Evolutionary conservation across 345 rosid species (phyloP).

Genomic region (Populus pruinosa): DNA sequence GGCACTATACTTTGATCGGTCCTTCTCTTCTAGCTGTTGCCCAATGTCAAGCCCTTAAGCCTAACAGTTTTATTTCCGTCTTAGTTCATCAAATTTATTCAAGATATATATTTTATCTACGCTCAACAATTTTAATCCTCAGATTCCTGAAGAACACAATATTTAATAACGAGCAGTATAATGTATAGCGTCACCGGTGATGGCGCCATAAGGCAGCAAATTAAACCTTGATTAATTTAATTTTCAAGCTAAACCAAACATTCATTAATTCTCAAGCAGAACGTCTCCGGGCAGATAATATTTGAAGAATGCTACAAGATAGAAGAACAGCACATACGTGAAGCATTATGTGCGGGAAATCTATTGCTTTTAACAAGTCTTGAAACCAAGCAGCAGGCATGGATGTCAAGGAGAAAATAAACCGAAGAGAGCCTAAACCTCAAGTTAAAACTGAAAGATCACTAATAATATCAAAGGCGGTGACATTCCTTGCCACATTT

Average conservation of each 20-base stretch:
- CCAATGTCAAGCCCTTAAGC: too few relatives aligned
- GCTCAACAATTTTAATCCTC: not conserved
- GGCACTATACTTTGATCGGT: too few relatives aligned
- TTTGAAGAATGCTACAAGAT: not conserved
- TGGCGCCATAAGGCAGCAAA: not conserved
- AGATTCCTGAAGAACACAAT: not conserved
- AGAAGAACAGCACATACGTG: not conserved
- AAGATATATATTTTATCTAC: too few relatives aligned
- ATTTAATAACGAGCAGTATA: not conserved
- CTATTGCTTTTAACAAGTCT: not conserved
- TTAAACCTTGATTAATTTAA: not conserved
- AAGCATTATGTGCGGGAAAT: not conserved
- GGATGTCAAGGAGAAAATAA: not conserved
- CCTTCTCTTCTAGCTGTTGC: too few relatives aligned
- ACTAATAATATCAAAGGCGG: not conserved
- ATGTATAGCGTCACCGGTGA: not conserved
- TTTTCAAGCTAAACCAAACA: not conserved
- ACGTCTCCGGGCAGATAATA: not conserved
- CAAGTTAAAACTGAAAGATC: not conserved
- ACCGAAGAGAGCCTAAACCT: not conserved
- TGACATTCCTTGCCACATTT: not conserved
- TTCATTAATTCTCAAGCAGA: not conserved
- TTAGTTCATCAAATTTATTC: too few relatives aligned
- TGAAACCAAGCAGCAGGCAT: not conserved
- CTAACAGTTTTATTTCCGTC: too few relatives aligned